Percentiles rank a stretch among this genome's conserved stretches.
phyloP scores from a whole-genome alignment of 441 rosid genomes.

The Codiaeum variegatum region DNA sequence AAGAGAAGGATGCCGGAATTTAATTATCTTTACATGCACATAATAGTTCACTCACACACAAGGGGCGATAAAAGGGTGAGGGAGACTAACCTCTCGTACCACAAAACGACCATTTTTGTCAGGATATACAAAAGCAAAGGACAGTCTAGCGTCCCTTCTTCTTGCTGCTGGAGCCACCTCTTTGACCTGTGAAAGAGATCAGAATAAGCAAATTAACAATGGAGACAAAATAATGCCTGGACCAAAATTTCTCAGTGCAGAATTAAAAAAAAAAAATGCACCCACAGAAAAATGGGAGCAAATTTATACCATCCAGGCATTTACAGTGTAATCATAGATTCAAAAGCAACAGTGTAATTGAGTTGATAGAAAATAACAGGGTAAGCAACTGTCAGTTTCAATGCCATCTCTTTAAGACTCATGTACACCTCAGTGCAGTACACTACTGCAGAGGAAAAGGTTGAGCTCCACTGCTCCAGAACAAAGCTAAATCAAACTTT shows the following conservation, averaged over 20 bases:
- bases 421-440: neutral
- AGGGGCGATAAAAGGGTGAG: constrained; percentile 6
- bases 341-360: neutral
- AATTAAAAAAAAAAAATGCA: neutral
- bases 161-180: constrained; percentile 91
- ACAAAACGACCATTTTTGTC: constrained; percentile 74
- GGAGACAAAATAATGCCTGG: neutral
- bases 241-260: neutral
- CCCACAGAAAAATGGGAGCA: neutral
- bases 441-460: neutral
- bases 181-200: constrained; percentile 53
- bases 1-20: neutral
- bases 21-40: neutral
- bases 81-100: constrained; percentile 57
- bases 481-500: neutral
- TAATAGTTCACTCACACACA: neutral
- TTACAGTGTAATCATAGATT: neutral
- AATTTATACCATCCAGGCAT: neutral
- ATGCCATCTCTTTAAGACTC: constrained; percentile 5
- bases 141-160: constrained; percentile 79
- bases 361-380: neutral
- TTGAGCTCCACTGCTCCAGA: neutral
- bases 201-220: neutral
- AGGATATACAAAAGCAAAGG: constrained; percentile 94
- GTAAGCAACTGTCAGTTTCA: neutral